phyloP scores from a whole-genome alignment of 169 alveolate genomes.

The Blepharisma undulans region DNA sequence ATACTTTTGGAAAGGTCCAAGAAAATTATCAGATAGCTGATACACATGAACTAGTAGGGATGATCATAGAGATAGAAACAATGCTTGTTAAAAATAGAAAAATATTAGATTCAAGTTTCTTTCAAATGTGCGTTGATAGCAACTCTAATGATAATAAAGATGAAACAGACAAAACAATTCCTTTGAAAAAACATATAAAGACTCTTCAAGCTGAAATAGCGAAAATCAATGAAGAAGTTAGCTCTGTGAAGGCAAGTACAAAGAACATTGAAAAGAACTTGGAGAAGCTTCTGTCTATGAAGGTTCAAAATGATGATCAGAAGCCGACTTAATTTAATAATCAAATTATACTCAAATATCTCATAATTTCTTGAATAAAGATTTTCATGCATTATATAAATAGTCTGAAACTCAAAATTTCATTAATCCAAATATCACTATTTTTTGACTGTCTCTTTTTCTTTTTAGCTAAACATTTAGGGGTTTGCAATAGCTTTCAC shows the following conservation, averaged over 20 bases:
- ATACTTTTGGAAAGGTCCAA: not conserved
- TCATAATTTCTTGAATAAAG: not conserved
- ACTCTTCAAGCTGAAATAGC: not conserved
- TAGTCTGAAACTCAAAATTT: no score
- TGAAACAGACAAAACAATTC: not conserved
- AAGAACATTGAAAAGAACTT: not conserved
- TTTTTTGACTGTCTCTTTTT: no score
- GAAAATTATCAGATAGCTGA: not conserved
- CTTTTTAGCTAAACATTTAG: no score
- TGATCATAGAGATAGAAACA: not conserved
- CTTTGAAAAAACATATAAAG: not conserved
- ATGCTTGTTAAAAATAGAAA: not conserved
- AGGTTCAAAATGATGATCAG: not conserved
- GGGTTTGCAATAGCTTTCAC: no score
- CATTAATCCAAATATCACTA: no score
- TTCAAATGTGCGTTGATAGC: not conserved
- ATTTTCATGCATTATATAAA: no score
- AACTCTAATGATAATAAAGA: not conserved
- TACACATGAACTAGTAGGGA: not conserved
- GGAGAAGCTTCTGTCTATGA: not conserved
- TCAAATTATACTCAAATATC: no score
- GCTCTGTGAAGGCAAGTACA: not conserved
- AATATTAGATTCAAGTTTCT: not conserved
- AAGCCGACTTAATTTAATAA: not conserved
- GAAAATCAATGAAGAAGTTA: not conserved